Conservation (phyloP, 345 rosid genomes). For the Syzygium aromaticum region DNA sequence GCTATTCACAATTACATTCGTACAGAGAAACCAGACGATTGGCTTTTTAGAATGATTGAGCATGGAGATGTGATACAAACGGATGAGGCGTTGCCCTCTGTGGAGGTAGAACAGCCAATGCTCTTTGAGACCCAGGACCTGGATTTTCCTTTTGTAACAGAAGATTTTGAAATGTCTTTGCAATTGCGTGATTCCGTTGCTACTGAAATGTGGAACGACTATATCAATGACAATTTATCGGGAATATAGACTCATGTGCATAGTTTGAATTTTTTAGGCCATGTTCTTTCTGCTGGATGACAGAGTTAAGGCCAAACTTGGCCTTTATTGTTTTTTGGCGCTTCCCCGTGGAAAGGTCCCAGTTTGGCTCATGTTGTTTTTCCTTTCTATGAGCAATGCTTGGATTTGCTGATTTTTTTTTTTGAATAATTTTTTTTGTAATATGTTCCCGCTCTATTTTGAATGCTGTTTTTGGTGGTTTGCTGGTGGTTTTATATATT, state of each 20-base stretch:
- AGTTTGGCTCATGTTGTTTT: not conserved
- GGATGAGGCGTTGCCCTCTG: slow-evolving; percentile 26
- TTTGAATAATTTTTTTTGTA: not conserved
- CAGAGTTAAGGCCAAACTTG: not conserved
- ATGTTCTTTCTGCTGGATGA: not conserved
- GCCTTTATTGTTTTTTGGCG: not conserved
- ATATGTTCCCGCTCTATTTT: not conserved
- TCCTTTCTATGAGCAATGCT: not conserved
- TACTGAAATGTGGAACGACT: slow-evolving; percentile 57
- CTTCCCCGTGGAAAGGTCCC: not conserved
- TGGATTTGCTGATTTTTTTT: not conserved
- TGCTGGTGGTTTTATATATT: not conserved
- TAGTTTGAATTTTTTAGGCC: not conserved
- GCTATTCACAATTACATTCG: slow-evolving; percentile 77
- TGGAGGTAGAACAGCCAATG: slow-evolving; percentile 29
- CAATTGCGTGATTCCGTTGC: slow-evolving; percentile 65
- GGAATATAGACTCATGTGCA: slow-evolving; percentile 17
- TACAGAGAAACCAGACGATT: slow-evolving; percentile 68
- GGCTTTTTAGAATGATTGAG: slow-evolving; percentile 48
- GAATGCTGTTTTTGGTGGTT: not conserved
- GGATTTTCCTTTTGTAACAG: slow-evolving; percentile 27
- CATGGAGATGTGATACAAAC: slow-evolving; percentile 20
- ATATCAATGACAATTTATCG: slow-evolving; percentile 26
- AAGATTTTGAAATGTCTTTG: slow-evolving; percentile 31
- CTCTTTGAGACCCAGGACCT: slow-evolving; percentile 21